These are phyloP conservation scores for Populus davidiana DNA, from an alignment of 345 rosid species.

Conservation along the genomic window DNA sequence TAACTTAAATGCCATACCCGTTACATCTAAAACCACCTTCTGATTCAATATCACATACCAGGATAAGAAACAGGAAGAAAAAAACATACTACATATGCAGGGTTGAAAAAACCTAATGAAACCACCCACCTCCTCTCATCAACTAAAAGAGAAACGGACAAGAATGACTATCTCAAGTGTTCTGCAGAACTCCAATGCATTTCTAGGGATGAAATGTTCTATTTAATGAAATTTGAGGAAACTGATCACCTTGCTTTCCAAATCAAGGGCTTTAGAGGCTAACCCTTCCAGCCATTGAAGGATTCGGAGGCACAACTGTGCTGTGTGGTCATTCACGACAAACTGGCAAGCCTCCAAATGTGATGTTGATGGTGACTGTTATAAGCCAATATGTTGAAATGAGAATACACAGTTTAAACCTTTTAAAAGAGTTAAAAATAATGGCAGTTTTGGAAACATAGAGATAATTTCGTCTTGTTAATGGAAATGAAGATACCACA, in stretches of 20 bases:
- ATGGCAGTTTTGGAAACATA: background rate
- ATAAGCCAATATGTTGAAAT: constrained; percentile 15
- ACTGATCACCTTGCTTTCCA: constrained; percentile 76
- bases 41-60: no score
- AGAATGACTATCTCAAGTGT: background rate
- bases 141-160: background rate
- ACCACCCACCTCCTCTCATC: no score
- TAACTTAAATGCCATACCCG: no score
- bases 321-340: constrained; percentile 79
- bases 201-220: background rate
- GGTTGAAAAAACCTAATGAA: no score
- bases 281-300: constrained; percentile 94
- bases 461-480: background rate
- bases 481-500: constrained; percentile 43
- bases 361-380: constrained; percentile 82
- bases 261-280: constrained; percentile 92
- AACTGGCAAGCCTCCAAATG: constrained; percentile 93
- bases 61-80: no score
- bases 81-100: no score
- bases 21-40: no score
- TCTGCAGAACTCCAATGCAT: background rate
- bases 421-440: background rate
- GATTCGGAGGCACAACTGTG: constrained; percentile 90
- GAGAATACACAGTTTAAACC: constrained; percentile 6
- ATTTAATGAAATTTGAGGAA: background rate